Conservation (phyloP, 139 green algal species). For the Asterochloris erici region DNA sequence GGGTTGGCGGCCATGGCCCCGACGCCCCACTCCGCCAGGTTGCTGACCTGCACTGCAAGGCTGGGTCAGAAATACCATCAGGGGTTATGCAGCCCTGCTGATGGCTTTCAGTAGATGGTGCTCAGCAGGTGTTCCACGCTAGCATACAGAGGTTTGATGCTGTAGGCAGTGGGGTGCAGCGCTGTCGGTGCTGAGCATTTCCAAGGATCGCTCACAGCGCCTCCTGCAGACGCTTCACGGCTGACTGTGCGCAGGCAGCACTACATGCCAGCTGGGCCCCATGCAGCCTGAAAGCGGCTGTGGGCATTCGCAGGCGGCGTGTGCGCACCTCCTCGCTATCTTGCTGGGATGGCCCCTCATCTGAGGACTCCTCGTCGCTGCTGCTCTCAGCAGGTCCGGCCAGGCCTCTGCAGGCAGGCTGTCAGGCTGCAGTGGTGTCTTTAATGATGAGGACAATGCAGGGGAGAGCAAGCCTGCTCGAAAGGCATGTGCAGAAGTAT, state of each 20-base stretch:
- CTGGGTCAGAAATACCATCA: neutral
- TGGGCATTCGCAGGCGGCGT: too few species aligned
- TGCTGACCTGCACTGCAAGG: constrained; percentile 16
- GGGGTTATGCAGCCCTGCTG: neutral
- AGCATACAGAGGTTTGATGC: too few species aligned
- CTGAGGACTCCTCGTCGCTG: constrained; percentile 41
- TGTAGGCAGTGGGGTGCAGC: too few species aligned
- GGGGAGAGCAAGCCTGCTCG: neutral
- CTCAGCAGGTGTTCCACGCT: too few species aligned
- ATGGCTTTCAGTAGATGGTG: too few species aligned
- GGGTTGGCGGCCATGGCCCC: constrained; percentile 71
- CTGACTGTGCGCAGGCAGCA: too few species aligned
- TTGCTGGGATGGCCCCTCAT: constrained; percentile 22
- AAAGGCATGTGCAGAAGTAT: neutral
- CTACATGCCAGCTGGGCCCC: too few species aligned
- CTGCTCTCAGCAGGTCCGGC: constrained; percentile 27
- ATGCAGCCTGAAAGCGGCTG: too few species aligned
- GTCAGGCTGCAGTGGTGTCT: neutral
- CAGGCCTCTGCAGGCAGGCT: constrained; percentile 30
- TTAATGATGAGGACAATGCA: neutral
- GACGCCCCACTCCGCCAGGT: constrained; percentile 61
- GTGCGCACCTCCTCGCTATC: constrained; percentile 1
- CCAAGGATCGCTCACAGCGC: too few species aligned
- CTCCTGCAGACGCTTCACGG: too few species aligned
- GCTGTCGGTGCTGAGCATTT: too few species aligned